Conservation (phyloP, 225 moss, liverwort and hornwort species). For the Antitrichia curtipendula region DNA sequence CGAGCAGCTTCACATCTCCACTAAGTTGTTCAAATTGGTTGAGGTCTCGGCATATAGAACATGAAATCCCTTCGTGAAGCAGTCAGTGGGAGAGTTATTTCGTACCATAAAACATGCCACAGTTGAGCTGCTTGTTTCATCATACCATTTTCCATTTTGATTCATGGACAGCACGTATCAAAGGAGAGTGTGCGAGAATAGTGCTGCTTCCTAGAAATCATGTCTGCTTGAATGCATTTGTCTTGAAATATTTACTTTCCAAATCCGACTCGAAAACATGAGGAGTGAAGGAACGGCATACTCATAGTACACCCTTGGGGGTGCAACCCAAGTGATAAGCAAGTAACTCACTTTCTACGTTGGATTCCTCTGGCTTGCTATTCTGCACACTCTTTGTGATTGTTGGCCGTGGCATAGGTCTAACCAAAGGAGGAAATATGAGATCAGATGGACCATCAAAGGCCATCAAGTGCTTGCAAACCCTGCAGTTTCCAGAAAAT, state of each 20-base stretch:
- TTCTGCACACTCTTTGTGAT: neutral
- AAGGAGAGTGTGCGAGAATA: neutral
- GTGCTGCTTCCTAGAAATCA: neutral
- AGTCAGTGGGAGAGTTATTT: neutral
- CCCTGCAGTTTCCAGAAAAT: slow-evolving; percentile 17
- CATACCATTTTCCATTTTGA: neutral
- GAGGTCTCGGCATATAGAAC: neutral
- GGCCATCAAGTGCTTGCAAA: slow-evolving; percentile 62
- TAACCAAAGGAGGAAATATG: slow-evolving; percentile 68
- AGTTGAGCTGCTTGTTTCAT: neutral
- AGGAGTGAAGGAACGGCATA: neutral
- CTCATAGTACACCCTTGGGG: slow-evolving; percentile 15
- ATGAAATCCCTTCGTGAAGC: neutral
- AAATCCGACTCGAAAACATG: neutral
- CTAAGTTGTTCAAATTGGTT: neutral
- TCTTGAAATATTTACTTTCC: neutral
- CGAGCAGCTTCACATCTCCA: neutral
- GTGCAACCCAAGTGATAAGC: slow-evolving; percentile 66
- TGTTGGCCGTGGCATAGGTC: slow-evolving; percentile 35
- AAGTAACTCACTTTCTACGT: slow-evolving; percentile 18
- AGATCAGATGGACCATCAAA: slow-evolving; percentile 66
- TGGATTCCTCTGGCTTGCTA: slow-evolving; percentile 26
- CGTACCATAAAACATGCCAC: neutral
- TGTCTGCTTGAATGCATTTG: neutral
- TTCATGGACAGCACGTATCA: neutral